Percentiles rank a stretch among this genome's conserved stretches.
Evolutionary conservation across 805 yeast genomes (phyloP).

Genomic region (Kuraishia floccosa): DNA sequence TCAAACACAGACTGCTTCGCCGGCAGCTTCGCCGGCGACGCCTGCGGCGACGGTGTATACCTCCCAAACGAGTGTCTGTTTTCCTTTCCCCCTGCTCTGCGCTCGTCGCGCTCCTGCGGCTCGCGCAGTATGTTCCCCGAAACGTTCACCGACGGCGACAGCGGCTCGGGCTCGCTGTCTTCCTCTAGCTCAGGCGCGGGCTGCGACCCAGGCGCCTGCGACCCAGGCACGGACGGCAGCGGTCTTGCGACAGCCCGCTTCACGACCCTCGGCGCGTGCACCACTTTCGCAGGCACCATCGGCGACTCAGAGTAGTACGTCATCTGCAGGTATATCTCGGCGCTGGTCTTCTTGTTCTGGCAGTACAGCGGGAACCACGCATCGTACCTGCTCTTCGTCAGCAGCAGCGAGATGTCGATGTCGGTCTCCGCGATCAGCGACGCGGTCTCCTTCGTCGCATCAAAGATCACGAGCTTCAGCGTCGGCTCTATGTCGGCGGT

Average conservation of each 20-base stretch:
- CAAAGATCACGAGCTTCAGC: slow-evolving; percentile 65
- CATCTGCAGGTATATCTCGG: slow-evolving; percentile 85
- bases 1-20: background rate
- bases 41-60: background rate
- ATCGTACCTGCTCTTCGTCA: slow-evolving; percentile 70
- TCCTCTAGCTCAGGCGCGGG: too few relatives aligned
- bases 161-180: too few relatives aligned
- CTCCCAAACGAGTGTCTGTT: background rate
- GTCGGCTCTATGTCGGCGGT: slow-evolving; percentile 51
- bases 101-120: too few relatives aligned
- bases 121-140: too few relatives aligned
- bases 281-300: slow-evolving; percentile 11
- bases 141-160: too few relatives aligned
- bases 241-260: slow-evolving; percentile 6
- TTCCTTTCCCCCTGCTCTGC: too few relatives aligned
- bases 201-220: too few relatives aligned
- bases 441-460: slow-evolving; percentile 80
- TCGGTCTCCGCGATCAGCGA: slow-evolving; percentile 76
- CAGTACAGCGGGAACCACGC: slow-evolving; percentile 68
- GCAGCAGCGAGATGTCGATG: slow-evolving; percentile 66
- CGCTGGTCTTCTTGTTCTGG: slow-evolving; percentile 64
- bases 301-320: slow-evolving; percentile 63
- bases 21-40: background rate
- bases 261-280: slow-evolving; percentile 4
- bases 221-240: slow-evolving; percentile 7